Evolutionary conservation across 768 basidiomycete species (phyloP), one percentile per base, ranked within the genome.

Genomic region (Dentipellis fragilis): DNA sequence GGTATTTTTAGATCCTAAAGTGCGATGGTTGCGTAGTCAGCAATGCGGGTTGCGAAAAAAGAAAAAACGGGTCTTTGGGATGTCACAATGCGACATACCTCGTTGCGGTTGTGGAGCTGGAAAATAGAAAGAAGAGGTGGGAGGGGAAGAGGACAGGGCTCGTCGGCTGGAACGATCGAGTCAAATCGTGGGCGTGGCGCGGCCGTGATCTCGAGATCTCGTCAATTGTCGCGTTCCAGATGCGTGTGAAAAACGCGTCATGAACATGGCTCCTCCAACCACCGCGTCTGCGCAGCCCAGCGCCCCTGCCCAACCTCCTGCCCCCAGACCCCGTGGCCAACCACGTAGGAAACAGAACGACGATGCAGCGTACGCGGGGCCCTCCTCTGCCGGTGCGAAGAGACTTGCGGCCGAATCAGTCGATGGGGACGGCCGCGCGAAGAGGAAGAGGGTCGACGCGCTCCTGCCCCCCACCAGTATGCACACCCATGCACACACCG

Each of bases 371-470:
- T 88, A 89, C 51, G 68, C 73, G 9, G 68, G 71, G 7, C 61
- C 70, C n/a, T 52, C 57, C 4, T 16, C 59, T 10, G 48, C 55
- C 16, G 59, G 42, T 36, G 80, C 38, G 67, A 75, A 90, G 65
- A 71, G 88, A 60, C 79, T 80, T 47, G 87, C 86, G 0, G 71
- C 64, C 16, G 88, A 89, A 52, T 80, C 81, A 63, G 76, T 72
- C 22, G 86, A 89, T 8, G 85, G 84, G n/a, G 88, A 89, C 61
- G 81, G 84, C 14, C 75, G 87, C 50, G 74, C 76, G 53, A 89
- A 91, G 69, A 72, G 88, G 62, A 90, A 88, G 70, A 78, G 85
- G 60, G 73, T 79, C 38, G 87, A 87, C 37, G 66, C 73, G 29
- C 59, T 63, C 17, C 59, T 66, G 9, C 56, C 67, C 12, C 63